These are phyloP conservation scores for Penicillium sp. DNA, from an alignment of 2,329 filamentous ascomycete genomes.

Conservation along the genomic window DNA sequence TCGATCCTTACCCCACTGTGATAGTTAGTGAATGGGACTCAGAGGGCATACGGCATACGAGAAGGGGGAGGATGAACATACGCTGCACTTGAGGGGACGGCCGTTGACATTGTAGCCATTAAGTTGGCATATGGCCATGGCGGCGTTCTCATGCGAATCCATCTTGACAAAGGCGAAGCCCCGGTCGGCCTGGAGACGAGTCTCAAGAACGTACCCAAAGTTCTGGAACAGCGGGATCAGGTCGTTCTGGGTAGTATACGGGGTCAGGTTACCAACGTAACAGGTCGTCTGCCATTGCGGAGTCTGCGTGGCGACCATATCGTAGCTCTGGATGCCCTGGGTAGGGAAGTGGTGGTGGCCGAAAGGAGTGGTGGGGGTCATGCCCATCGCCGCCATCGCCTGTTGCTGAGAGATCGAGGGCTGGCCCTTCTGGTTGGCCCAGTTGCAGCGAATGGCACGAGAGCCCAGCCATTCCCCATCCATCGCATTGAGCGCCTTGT, in stretches of 20 bases:
- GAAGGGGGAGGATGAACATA: constrained; percentile 57
- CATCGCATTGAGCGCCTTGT: constrained; percentile 96
- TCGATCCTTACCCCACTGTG: constrained; percentile 98
- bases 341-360: constrained; percentile 98
- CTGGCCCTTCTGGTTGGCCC: constrained; percentile 99
- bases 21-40: constrained; percentile 17
- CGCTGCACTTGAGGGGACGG: constrained; percentile 94
- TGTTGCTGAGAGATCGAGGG: constrained; percentile 97
- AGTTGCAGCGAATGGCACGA: constrained; percentile 97
- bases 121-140: constrained; percentile 96
- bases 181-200: constrained; percentile 94
- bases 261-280: constrained; percentile 96
- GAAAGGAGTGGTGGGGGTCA: constrained; percentile 95
- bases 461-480: constrained; percentile 99
- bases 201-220: constrained; percentile 96
- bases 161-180: constrained; percentile 99
- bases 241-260: constrained; percentile 95
- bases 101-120: constrained; percentile 98
- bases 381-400: constrained; percentile 94
- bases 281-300: constrained; percentile 97
- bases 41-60: constrained; percentile 22
- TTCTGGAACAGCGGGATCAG: constrained; percentile 98
- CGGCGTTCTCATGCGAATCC: constrained; percentile 96
- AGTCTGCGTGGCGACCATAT: constrained; percentile 94
- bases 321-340: constrained; percentile 93